A percentile compares a stretch with the other conserved stretches of the same genome.
These are phyloP conservation scores for Diaporthe destruens DNA, from an alignment of 2,329 filamentous ascomycete species.

Conservation along the genomic window DNA sequence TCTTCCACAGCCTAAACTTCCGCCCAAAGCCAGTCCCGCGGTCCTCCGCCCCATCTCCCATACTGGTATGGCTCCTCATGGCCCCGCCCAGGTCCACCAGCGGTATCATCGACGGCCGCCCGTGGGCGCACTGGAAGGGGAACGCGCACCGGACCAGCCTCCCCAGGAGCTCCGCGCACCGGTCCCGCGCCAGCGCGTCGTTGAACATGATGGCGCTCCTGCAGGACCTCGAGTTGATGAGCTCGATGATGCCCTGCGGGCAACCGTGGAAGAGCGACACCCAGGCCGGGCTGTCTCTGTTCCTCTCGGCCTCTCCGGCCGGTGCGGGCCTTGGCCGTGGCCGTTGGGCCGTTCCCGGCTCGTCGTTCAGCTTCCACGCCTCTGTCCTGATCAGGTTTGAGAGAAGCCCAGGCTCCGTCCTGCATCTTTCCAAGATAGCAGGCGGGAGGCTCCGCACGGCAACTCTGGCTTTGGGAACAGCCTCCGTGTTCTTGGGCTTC, in stretches of 20 bases:
- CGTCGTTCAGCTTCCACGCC: slow-evolving; percentile 74
- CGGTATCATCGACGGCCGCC: slow-evolving; percentile 75
- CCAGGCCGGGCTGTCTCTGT: slow-evolving; percentile 64
- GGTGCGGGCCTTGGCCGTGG: slow-evolving; percentile 8
- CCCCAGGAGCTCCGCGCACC: slow-evolving; percentile 70
- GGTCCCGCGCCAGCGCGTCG: slow-evolving; percentile 68
- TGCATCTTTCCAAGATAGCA: slow-evolving; percentile 81
- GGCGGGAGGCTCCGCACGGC: slow-evolving; percentile 68
- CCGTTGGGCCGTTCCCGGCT: slow-evolving; percentile 34
- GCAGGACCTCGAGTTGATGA: slow-evolving; percentile 82
- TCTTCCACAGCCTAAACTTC: slow-evolving; percentile 9
- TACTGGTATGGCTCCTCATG: neutral
- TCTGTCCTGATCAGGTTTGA: slow-evolving; percentile 82
- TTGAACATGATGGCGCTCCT: slow-evolving; percentile 91
- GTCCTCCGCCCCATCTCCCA: neutral
- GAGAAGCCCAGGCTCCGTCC: slow-evolving; percentile 76
- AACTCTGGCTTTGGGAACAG: slow-evolving; percentile 42
- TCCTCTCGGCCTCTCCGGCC: neutral
- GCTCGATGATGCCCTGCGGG: slow-evolving; percentile 80
- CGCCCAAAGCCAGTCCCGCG: neutral
- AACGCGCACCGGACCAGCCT: slow-evolving; percentile 74
- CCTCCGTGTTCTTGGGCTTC: slow-evolving; percentile 2
- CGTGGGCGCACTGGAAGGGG: slow-evolving; percentile 88
- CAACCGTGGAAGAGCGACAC: slow-evolving; percentile 74
- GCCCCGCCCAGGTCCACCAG: slow-evolving; percentile 65